Conservation (phyloP, 2,329 filamentous ascomycete genomes). For the Apiospora saccharicola region DNA sequence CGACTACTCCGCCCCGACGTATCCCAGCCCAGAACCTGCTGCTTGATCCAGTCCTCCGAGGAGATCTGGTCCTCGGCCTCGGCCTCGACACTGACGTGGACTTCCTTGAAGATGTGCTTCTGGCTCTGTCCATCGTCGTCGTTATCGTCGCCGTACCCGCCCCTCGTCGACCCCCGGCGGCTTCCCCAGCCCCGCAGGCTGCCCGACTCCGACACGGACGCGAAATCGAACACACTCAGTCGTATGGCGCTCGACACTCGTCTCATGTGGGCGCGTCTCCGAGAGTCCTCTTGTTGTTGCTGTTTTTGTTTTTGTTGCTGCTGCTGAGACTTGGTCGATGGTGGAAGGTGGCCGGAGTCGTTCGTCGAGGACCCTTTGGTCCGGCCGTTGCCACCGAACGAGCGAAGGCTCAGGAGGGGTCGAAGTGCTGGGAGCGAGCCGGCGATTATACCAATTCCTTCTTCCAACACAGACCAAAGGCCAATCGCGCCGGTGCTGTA, state of each 20-base stretch:
- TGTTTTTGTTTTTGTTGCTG: background rate
- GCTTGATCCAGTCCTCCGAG: slow-evolving; percentile 35
- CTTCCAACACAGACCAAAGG: slow-evolving; percentile 56
- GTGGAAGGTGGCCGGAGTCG: background rate
- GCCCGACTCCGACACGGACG: background rate
- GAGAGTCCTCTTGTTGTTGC: background rate
- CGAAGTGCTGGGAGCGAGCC: slow-evolving; percentile 55
- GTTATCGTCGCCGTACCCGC: background rate
- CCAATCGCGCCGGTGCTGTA: slow-evolving; percentile 50
- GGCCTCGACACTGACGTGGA: slow-evolving; percentile 36
- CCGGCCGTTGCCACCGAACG: slow-evolving; percentile 30
- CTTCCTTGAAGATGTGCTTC: slow-evolving; percentile 49
- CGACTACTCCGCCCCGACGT: slow-evolving; percentile 21
- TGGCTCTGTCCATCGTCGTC: slow-evolving; percentile 41
- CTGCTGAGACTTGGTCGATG: background rate
- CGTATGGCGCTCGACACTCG: background rate
- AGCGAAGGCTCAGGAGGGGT: slow-evolving; percentile 47
- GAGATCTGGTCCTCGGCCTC: slow-evolving; percentile 21
- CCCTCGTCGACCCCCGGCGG: background rate
- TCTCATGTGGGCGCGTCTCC: background rate
- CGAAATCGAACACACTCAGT: background rate
- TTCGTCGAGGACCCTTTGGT: background rate
- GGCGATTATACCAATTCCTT: slow-evolving; percentile 57
- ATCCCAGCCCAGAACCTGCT: slow-evolving; percentile 36
- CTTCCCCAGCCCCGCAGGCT: background rate